phyloP scores from a whole-genome alignment of 257 asterid species.

The Solanum chiquidenum region DNA sequence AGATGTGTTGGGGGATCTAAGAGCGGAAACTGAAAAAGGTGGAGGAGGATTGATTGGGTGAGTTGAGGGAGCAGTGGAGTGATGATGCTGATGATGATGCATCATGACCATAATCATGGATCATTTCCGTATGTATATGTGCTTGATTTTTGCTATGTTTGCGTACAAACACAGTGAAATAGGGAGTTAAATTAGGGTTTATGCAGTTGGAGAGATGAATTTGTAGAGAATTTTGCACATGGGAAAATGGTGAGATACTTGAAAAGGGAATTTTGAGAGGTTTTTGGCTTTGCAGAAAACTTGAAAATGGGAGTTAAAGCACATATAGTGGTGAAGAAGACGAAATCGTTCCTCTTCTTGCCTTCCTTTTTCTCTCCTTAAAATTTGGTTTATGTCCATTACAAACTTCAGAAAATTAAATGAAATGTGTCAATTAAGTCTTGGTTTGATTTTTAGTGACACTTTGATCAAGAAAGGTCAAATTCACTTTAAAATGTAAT shows the following conservation, averaged over 20 bases:
- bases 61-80: slow-evolving; percentile 1
- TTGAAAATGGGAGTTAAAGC: background rate
- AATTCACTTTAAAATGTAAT: no score
- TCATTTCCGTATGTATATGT: slow-evolving; percentile 2
- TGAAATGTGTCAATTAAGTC: no score
- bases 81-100: slow-evolving; percentile 11
- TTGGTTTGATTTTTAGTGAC: no score
- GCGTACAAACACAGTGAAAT: background rate
- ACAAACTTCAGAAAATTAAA: no score
- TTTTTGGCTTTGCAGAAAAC: background rate
- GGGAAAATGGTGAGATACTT: background rate
- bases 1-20: slow-evolving; percentile 17
- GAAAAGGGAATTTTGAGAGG: background rate
- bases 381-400: no score
- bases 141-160: background rate
- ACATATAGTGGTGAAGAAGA: background rate
- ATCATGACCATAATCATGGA: slow-evolving; percentile 15
- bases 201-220: background rate
- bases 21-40: slow-evolving; percentile 7
- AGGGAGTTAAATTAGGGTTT: background rate
- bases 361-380: no score
- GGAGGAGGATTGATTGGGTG: slow-evolving; percentile 8
- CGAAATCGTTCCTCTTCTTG: no score
- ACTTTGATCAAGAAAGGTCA: no score
- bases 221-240: background rate